A percentile compares a stretch with the other conserved stretches of the same genome.
phyloP scores from a whole-genome alignment of 805 yeast species.

The Henningerozyma blattae region DNA sequence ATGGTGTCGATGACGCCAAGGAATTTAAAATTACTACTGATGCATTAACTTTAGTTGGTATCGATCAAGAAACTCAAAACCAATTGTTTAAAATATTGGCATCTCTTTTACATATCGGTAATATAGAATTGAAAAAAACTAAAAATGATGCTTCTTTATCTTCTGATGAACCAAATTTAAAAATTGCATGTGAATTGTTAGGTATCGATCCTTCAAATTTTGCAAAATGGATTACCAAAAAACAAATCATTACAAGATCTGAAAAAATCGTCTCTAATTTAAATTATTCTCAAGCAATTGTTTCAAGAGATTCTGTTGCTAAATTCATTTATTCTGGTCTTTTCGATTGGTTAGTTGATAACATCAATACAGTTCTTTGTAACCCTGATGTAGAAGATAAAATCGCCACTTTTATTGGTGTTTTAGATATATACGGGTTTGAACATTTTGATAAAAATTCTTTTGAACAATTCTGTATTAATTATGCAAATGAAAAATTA shows the following conservation, averaged over 20 bases:
- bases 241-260: constrained; percentile 82
- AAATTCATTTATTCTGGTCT: constrained; percentile 85
- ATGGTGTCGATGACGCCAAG: constrained; percentile 67
- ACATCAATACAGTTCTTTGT: constrained; percentile 72
- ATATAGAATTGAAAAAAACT: constrained; percentile 74
- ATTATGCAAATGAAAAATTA: constrained; percentile 91
- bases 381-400: constrained; percentile 52
- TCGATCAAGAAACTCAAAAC: constrained; percentile 43
- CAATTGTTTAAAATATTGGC: constrained; percentile 72
- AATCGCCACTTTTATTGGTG: constrained; percentile 77
- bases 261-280: constrained; percentile 83
- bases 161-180: constrained; percentile 77
- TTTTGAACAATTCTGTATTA: constrained; percentile 94
- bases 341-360: constrained; percentile 89
- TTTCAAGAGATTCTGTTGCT: constrained; percentile 94
- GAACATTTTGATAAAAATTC: constrained; percentile 92
- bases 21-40: constrained; percentile 69
- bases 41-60: constrained; percentile 73
- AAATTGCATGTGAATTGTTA: constrained; percentile 71
- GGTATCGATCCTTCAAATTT: constrained; percentile 65
- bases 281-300: constrained; percentile 71
- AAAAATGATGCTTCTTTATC: constrained; percentile 72
- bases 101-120: constrained; percentile 86
- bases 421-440: constrained; percentile 92
- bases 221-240: constrained; percentile 86